These are phyloP conservation scores for Heteromeles arbutifolia DNA, from an alignment of 306 rosid species.

Conservation along the genomic window DNA sequence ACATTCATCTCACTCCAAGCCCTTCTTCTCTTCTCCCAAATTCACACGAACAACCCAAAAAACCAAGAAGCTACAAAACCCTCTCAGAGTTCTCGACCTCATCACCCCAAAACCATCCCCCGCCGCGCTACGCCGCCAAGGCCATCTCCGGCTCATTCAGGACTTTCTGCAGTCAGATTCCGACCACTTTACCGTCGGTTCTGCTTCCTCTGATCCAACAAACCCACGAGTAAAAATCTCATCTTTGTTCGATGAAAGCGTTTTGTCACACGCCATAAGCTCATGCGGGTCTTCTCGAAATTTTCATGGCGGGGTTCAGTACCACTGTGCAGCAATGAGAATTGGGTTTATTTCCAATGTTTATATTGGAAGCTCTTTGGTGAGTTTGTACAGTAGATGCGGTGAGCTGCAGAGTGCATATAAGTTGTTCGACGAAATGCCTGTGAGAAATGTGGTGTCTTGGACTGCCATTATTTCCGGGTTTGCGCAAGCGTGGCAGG, in stretches of 20 bases:
- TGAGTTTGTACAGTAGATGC: constrained; percentile 58
- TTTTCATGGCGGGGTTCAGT: constrained; percentile 48
- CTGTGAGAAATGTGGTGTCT: constrained; percentile 63
- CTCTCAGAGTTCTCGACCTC: constrained; percentile 49
- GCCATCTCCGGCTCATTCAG: constrained; percentile 63
- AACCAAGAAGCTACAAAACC: constrained; percentile 19
- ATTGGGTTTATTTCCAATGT: constrained; percentile 59
- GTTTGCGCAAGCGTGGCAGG: constrained; percentile 66
- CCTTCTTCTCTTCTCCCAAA: constrained; percentile 32
- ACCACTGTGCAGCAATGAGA: constrained; percentile 59
- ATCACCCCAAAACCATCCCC: constrained; percentile 25
- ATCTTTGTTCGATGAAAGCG: constrained; percentile 11
- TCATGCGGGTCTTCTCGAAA: constrained; percentile 47
- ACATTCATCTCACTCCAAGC: constrained; percentile 9
- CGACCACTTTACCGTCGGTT: background rate
- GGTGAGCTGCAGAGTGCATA: constrained; percentile 39
- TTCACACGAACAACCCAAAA: constrained; percentile 11
- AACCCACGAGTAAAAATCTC: constrained; percentile 2
- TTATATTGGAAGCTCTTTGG: constrained; percentile 72
- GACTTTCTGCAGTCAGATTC: constrained; percentile 30
- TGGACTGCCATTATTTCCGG: constrained; percentile 76
- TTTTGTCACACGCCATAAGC: constrained; percentile 51
- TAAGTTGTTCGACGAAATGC: constrained; percentile 61
- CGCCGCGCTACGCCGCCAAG: constrained; percentile 21
- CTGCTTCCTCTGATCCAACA: constrained; percentile 3